Evolutionary conservation across 148 eudicot genomes (phyloP), one percentile per base, ranked within the genome.

Genomic region (Dianthus caryophyllus): DNA sequence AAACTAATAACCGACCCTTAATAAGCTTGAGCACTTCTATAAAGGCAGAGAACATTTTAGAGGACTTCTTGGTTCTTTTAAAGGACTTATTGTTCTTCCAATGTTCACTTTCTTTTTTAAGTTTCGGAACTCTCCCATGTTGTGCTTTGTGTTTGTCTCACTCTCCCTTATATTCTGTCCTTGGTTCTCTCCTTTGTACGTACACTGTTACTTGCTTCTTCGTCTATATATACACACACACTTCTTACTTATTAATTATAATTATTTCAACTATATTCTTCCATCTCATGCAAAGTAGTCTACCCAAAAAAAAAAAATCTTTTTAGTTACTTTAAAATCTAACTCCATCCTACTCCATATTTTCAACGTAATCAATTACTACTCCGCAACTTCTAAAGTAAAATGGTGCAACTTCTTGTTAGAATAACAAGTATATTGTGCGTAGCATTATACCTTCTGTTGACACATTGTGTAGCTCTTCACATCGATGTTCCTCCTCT

Each of bases 81-180:
- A 13, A 53, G 65, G 46, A 68, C 52, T 38, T n/a, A 11, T 22
- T 53, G 58, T 53, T 53, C 16, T 53, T 22, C 61, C 61, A 56
- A 56, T 17, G 56, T 10, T n/a, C 52, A 65, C 58, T 17, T n/a
- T n/a, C 7, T 52, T 22, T 71, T 43, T 25, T 26, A 3, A 39
- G 61, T 80, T 82, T 82, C 71, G 80, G 79, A 78, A 84, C 80
- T 80, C 85, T 77, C 54, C 71, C 66, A 65, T 80, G 64, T 84
- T 84, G 80, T 81, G 83, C 71, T 86, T 74, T 78, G 84, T 85
- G 86, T 80, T 70, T 80, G 77, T 78, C 79, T 69, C 61, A 29
- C 69, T 77, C 72, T 65, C 51, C 33, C 59, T 13, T 14, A 61
- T 51, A 44, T 50, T 52, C 47, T 63, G 67, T 48, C 68, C 62